These are phyloP conservation scores for Telopea speciosissima DNA, from an alignment of 177 flowering plant genomes.

Conservation along the genomic window DNA sequence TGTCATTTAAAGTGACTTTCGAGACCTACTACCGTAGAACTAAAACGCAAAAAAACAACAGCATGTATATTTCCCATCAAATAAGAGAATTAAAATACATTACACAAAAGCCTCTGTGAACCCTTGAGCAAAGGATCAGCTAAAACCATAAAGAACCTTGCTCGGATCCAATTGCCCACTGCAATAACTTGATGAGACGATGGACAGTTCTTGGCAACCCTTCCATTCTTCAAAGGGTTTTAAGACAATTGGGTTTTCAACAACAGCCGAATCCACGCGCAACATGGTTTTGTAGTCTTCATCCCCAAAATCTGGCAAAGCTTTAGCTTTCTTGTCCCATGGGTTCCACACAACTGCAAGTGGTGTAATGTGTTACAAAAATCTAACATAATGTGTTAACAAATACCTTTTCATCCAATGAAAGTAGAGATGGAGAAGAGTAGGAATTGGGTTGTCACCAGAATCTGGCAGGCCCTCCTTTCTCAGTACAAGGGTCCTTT, in stretches of 20 bases:
- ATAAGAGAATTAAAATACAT: slow-evolving; percentile 7
- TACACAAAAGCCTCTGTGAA: slow-evolving; percentile 9
- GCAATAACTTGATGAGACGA: slow-evolving; percentile 68
- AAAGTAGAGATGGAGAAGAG: background rate
- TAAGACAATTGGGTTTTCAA: slow-evolving; percentile 45
- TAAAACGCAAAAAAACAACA: background rate
- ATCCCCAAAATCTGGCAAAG: slow-evolving; percentile 52
- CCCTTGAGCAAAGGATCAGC: slow-evolving; percentile 14
- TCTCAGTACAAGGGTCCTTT: slow-evolving; percentile 63
- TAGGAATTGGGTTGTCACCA: slow-evolving; percentile 28
- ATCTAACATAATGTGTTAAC: background rate
- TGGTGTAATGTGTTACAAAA: background rate
- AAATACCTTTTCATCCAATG: background rate
- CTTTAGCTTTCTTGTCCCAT: slow-evolving; percentile 68
- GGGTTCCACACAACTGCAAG: slow-evolving; percentile 67
- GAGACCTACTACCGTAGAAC: background rate
- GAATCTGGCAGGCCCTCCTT: slow-evolving; percentile 85
- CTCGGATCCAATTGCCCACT: slow-evolving; percentile 47
- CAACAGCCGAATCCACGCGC: slow-evolving; percentile 52
- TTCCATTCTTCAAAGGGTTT: slow-evolving; percentile 77
- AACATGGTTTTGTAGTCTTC: slow-evolving; percentile 65
- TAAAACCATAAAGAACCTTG: slow-evolving; percentile 51
- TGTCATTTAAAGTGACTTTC: background rate
- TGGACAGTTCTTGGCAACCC: slow-evolving; percentile 61
- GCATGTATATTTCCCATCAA: slow-evolving; percentile 3